Evolutionary conservation across 192 early-diverging fungal species (phyloP).

Genomic region (Entomortierella chlamydospora): DNA sequence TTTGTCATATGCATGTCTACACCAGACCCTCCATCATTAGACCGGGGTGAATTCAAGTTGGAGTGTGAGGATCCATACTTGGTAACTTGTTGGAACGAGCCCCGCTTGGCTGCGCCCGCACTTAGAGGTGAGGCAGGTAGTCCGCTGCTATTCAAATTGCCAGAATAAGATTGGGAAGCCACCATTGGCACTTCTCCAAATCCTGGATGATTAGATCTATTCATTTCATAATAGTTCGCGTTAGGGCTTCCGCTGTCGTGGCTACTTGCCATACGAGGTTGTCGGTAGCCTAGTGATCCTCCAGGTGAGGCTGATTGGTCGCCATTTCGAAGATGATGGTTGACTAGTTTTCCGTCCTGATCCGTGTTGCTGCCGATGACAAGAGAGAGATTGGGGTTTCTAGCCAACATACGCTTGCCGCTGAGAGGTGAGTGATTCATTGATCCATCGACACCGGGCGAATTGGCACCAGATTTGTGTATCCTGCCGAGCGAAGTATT

Average conservation of each 20-base stretch:
- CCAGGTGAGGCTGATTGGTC: conserved; percentile 45
- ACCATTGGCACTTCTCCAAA: conserved; percentile 46
- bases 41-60: conserved; percentile 37
- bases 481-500: conserved; percentile 37
- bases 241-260: conserved; percentile 45
- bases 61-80: conserved; percentile 45
- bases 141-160: conserved; percentile 31
- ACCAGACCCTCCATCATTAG: conserved; percentile 16
- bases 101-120: conserved; percentile 38
- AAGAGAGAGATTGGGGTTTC: conserved; percentile 44
- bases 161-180: conserved; percentile 2
- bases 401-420: conserved; percentile 37
- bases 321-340: conserved; percentile 29
- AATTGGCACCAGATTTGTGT: conserved; percentile 32
- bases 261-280: conserved; percentile 10
- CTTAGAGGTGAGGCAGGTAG: conserved; percentile 46
- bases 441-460: conserved; percentile 18
- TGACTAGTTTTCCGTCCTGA: conserved; percentile 49
- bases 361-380: conserved; percentile 55
- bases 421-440: conserved; percentile 48
- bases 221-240: conserved; percentile 47
- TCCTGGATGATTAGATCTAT: conserved; percentile 24
- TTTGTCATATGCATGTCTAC: conserved; percentile 24
- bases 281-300: conserved; percentile 28
- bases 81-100: conserved; percentile 33